Evolutionary conservation across 148 eudicot genomes (phyloP), one percentile per base, ranked within the genome.

Genomic region (Silene uniflora): DNA sequence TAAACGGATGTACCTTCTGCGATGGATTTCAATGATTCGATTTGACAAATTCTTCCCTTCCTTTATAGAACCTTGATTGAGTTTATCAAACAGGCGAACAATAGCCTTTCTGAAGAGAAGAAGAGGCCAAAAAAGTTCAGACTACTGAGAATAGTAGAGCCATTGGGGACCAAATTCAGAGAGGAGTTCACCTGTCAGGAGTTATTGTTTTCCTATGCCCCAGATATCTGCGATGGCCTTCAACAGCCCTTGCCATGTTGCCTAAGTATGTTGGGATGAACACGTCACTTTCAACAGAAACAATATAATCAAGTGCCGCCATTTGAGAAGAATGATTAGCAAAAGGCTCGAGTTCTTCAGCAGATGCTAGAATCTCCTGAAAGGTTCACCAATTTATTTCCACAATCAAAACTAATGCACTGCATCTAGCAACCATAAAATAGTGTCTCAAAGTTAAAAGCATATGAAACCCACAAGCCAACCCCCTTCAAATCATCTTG

Each of bases 291-390:
- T 92, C 97, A 81, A 96, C 89, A 27, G 99, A 86, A 58, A 96
- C 99, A 77, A 96, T 92, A 79, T 89, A 96, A 82, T 96, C 99
- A 62, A 96, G 89, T 65, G 98, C 97, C 75, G 99, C 99, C 99
- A 96, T 86, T 79, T 91, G 98, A 80, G 98, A 91, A 59, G 98
- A 89, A 71, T 92, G 94, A 62, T 86, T 89, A 19, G 75, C 42
- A 72, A 96, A 96, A 75, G 97, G 98, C 81, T 84, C 80, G 14
- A 96, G 88, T 79, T 96, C 99, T 77, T 85, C 90, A n/a, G 58
- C 78, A 39, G 98, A 88, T 72, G 94, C 86, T 79, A 96, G 72
- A 76, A 83, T 96, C 81, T 92, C 98, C 98, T 96, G 86, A 78
- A 85, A 72, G 77, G 67, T 64, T 56, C 17, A 58, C 47, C 74